A percentile compares a stretch with the other conserved stretches of the same genome.
phyloP scores from a whole-genome alignment of 306 rosid species.

The Malus asiatica region DNA sequence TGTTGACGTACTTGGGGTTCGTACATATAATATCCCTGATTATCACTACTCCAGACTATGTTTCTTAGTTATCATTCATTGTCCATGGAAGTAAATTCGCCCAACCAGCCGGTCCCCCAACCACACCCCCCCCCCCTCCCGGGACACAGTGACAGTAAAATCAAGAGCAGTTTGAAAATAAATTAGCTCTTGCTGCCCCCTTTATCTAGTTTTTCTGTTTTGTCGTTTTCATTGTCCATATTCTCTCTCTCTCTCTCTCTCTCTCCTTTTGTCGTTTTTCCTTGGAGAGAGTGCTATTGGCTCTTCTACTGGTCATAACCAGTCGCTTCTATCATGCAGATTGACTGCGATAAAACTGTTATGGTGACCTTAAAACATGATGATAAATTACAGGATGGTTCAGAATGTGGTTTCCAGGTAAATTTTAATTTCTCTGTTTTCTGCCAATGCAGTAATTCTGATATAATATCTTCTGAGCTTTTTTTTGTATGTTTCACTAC shows the following conservation, averaged over 20 bases:
- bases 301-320: neutral
- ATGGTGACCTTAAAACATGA: constrained; percentile 89
- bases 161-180: neutral
- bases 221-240: neutral
- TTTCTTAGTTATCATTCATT: neutral
- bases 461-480: neutral
- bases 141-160: neutral
- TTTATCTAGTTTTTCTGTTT: neutral
- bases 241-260: neutral
- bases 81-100: neutral
- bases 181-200: neutral
- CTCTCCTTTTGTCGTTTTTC: neutral
- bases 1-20: constrained; percentile 90
- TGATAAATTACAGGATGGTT: constrained; percentile 94
- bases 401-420: constrained; percentile 98
- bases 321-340: constrained; percentile 34
- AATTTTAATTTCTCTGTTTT: constrained; percentile 14
- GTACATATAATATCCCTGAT: constrained; percentile 21
- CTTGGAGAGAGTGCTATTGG: neutral
- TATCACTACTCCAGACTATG: neutral
- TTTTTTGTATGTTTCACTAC: neutral
- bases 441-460: neutral
- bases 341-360: constrained; percentile 93
- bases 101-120: too few species aligned
- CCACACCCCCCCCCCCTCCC: neutral